Evolutionary conservation across 768 basidiomycete genomes (phyloP).

Genomic region (Epithele typhae): DNA sequence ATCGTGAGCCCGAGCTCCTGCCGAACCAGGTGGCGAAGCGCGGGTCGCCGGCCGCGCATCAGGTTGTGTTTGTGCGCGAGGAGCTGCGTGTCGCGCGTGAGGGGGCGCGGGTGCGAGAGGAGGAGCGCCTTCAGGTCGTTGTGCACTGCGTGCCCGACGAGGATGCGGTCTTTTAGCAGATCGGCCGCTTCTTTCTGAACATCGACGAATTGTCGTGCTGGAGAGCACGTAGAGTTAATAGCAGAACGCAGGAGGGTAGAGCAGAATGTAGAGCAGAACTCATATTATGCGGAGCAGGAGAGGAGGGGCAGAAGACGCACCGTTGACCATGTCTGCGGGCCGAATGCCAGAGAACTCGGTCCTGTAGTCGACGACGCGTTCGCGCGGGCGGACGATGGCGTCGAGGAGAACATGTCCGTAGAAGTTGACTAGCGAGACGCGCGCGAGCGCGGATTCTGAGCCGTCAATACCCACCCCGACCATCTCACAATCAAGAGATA

Average conservation of each 20-base stretch:
- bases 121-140: slow-evolving; percentile 70
- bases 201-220: slow-evolving; percentile 74
- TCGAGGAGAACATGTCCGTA: slow-evolving; percentile 78
- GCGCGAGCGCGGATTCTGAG: slow-evolving; percentile 77
- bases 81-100: slow-evolving; percentile 67
- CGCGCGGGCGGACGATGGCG: slow-evolving; percentile 80
- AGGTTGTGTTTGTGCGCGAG: slow-evolving; percentile 57
- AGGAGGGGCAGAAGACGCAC: slow-evolving; percentile 30
- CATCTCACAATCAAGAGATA: slow-evolving; percentile 97
- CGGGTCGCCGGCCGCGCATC: slow-evolving; percentile 59
- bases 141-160: slow-evolving; percentile 88
- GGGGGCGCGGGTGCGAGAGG: slow-evolving; percentile 37
- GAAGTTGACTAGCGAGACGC: slow-evolving; percentile 88
- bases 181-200: slow-evolving; percentile 77
- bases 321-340: slow-evolving; percentile 64
- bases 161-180: slow-evolving; percentile 68
- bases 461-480: slow-evolving; percentile 90
- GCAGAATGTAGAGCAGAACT: background rate
- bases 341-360: slow-evolving; percentile 88
- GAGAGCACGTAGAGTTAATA: background rate
- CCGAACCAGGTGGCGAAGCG: slow-evolving; percentile 74
- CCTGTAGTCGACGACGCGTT: slow-evolving; percentile 88
- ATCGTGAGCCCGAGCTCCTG: slow-evolving; percentile 78
- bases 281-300: too few species aligned
- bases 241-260: background rate